Conservation (phyloP, 345 rosid genomes). For the Citrus reticulata region DNA sequence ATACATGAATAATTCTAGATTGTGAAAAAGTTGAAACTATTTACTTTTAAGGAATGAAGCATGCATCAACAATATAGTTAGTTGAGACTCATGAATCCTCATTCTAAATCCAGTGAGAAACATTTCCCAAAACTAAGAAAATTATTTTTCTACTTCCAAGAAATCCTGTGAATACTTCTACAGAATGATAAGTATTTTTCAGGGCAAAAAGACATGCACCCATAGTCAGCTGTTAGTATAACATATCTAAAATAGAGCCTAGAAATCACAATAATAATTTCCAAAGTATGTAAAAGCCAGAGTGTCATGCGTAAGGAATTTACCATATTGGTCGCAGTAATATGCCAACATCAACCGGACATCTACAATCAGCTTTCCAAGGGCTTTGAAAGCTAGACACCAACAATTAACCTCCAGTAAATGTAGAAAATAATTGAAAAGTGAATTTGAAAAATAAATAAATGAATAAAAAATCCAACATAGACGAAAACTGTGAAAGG, state of each 20-base stretch:
- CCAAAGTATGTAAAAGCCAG: background rate
- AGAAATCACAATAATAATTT: background rate
- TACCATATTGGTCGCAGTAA: constrained; percentile 91
- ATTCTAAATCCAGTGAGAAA: background rate
- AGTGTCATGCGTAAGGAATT: constrained; percentile 8
- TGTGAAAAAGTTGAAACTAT: background rate
- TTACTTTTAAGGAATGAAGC: background rate
- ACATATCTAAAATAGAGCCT: background rate
- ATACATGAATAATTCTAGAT: background rate
- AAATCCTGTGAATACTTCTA: background rate
- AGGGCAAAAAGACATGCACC: background rate
- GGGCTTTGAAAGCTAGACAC: constrained; percentile 76
- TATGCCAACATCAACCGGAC: constrained; percentile 77
- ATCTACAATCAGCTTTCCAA: constrained; percentile 75
- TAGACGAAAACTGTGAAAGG: background rate
- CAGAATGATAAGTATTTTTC: background rate
- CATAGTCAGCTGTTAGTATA: background rate
- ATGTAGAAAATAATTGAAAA: background rate
- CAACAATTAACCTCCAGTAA: constrained; percentile 9
- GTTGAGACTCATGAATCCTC: background rate
- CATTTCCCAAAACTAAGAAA: background rate
- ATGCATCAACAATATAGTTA: background rate
- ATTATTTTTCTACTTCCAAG: background rate
- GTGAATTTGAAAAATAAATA: background rate
- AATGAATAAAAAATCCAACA: background rate